Percentiles rank a stretch among this genome's conserved stretches.
These are phyloP conservation scores for Binderoboletus segoi DNA, from an alignment of 1,284 basidiomycete species.

Conservation along the genomic window DNA sequence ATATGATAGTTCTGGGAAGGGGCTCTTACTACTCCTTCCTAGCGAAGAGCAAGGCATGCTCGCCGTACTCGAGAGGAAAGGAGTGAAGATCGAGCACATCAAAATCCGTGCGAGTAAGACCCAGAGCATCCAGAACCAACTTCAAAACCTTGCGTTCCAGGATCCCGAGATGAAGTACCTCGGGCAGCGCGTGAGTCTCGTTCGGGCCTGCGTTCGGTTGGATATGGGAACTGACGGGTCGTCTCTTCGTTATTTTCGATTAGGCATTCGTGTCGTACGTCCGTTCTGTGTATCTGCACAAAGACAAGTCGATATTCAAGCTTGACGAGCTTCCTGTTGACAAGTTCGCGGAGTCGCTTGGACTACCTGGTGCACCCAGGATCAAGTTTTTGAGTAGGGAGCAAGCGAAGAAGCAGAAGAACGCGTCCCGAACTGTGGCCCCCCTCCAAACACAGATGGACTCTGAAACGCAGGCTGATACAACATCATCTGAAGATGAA, in stretches of 20 bases:
- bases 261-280: constrained; percentile 97
- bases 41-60: constrained; percentile 94
- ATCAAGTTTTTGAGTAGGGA: constrained; percentile 88
- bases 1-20: constrained; percentile 90
- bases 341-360: constrained; percentile 86
- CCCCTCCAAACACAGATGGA: constrained; percentile 41
- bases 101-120: constrained; percentile 92
- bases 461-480: constrained; percentile 31
- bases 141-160: constrained; percentile 94
- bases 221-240: constrained; percentile 7
- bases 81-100: constrained; percentile 79
- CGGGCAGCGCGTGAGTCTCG: constrained; percentile 77
- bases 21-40: constrained; percentile 81
- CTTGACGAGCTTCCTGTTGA: constrained; percentile 82
- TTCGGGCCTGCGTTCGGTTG: not conserved
- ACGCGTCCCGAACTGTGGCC: constrained; percentile 53
- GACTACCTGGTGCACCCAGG: constrained; percentile 93
- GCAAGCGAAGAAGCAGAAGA: constrained; percentile 75
- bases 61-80: constrained; percentile 71
- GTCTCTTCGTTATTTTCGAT: not conserved
- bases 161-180: constrained; percentile 98
- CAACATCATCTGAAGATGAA: constrained; percentile 30
- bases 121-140: constrained; percentile 82
- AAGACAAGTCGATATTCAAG: constrained; percentile 93
- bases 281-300: constrained; percentile 91